Percentiles rank a stretch among this genome's conserved stretches.
These are phyloP conservation scores for Lasiosphaeriaceae sp. DNA, from an alignment of 495 filamentous ascomycete species.

Conservation along the genomic window DNA sequence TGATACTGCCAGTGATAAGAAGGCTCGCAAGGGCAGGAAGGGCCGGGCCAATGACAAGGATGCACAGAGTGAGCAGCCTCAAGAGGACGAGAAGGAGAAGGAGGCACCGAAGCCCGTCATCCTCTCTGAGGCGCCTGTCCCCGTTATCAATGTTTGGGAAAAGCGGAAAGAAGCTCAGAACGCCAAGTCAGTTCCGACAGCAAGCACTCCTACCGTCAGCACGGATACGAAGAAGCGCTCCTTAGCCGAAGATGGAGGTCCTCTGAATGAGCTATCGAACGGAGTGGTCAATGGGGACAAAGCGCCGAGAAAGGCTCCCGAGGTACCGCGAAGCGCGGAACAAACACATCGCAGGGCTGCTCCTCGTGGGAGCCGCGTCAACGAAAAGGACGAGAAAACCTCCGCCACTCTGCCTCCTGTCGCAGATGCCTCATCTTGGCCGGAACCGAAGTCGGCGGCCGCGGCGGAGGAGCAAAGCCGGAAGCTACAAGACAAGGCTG, in stretches of 20 bases:
- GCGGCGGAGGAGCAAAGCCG: constrained; percentile 51
- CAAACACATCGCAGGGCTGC: constrained; percentile 37
- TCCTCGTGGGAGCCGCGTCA: constrained; percentile 44
- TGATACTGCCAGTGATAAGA: constrained; percentile 38
- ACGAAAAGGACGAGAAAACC: constrained; percentile 47
- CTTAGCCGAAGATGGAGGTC: constrained; percentile 18
- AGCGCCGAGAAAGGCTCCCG: constrained; percentile 45
- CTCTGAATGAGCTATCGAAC: constrained; percentile 9
- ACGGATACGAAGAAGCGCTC: constrained; percentile 16
- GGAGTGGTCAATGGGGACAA: constrained; percentile 36
- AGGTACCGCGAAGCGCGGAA: constrained; percentile 46
- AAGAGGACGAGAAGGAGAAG: constrained; percentile 46
- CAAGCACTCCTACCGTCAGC: constrained; percentile 7
- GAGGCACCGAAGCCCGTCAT: constrained; percentile 51
- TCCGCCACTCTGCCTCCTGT: constrained; percentile 48
- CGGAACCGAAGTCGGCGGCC: constrained; percentile 77
- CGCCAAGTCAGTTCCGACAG: constrained; percentile 45
- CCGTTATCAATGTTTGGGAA: constrained; percentile 81
- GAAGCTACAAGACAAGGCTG: constrained; percentile 44
- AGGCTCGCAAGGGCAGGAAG: constrained; percentile 47
- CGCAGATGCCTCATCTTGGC: constrained; percentile 75
- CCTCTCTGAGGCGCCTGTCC: constrained; percentile 75
- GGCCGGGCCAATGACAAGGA: constrained; percentile 42
- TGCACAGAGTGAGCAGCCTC: constrained; percentile 33
- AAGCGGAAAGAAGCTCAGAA: constrained; percentile 65